phyloP scores from a whole-genome alignment of 495 filamentous ascomycete species.

The Cercophora sp. region DNA sequence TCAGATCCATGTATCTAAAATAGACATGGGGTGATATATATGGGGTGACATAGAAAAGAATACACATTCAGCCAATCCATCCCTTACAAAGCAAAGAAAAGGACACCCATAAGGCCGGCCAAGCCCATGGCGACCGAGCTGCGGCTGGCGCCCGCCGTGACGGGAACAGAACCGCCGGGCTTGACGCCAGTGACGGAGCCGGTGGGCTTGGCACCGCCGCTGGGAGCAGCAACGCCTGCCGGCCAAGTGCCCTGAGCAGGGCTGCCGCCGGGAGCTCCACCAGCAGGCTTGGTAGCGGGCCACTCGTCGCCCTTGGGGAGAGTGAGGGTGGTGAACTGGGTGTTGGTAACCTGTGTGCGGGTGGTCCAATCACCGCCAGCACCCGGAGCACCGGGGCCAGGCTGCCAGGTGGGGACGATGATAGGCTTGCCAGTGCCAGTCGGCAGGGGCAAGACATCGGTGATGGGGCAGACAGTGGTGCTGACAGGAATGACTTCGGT shows the following conservation, averaged over 20 bases:
- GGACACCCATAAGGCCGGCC: conserved; percentile 19
- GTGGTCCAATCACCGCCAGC: conserved; percentile 10
- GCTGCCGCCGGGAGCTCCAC: background rate
- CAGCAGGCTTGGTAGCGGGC: background rate
- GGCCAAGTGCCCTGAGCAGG: background rate
- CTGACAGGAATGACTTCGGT: conserved; percentile 36
- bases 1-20: background rate
- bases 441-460: conserved; percentile 10
- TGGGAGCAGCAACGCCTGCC: background rate
- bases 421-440: background rate
- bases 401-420: conserved; percentile 6
- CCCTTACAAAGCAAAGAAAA: conserved; percentile 22
- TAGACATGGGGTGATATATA: background rate
- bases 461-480: conserved; percentile 35
- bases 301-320: conserved; percentile 18
- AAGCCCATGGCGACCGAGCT: conserved; percentile 23
- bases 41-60: conserved; percentile 1
- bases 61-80: background rate
- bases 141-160: conserved; percentile 28
- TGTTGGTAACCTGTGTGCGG: conserved; percentile 7
- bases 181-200: background rate
- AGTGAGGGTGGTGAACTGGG: conserved; percentile 25
- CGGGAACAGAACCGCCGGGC: conserved; percentile 8
- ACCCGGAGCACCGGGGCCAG: too few relatives aligned
- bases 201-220: conserved; percentile 1